phyloP scores from a whole-genome alignment of 805 yeast genomes.

The Blastobotrys peoriensis region DNA sequence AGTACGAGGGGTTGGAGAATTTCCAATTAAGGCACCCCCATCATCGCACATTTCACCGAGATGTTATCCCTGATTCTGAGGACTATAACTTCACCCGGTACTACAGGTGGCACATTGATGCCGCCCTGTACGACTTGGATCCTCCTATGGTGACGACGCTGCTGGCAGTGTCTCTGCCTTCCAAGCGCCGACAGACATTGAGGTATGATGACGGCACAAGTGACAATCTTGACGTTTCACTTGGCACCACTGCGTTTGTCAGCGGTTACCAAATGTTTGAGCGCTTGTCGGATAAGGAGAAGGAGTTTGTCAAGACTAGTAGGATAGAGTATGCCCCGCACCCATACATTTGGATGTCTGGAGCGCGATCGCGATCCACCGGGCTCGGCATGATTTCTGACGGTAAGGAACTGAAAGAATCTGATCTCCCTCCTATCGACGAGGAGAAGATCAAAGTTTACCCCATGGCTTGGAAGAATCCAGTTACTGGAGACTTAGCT shows the following conservation, averaged over 20 bases:
- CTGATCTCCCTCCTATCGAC: conserved; percentile 79
- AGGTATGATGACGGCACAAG: conserved; percentile 56
- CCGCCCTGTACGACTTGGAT: conserved; percentile 77
- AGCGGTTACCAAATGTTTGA: conserved; percentile 79
- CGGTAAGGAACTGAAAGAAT: conserved; percentile 60
- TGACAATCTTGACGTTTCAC: conserved; percentile 60
- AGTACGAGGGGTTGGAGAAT: conserved; percentile 52
- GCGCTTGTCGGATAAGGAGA: conserved; percentile 58
- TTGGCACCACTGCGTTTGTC: conserved; percentile 86
- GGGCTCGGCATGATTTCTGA: conserved; percentile 84
- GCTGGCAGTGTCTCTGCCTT: conserved; percentile 75
- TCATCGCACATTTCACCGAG: conserved; percentile 73
- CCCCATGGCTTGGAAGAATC: conserved; percentile 91
- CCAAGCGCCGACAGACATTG: conserved; percentile 48
- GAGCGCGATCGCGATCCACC: conserved; percentile 76
- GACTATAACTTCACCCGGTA: conserved; percentile 63
- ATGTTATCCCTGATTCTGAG: conserved; percentile 56
- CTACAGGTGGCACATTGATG: conserved; percentile 92
- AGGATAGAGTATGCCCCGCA: conserved; percentile 87
- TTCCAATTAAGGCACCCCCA: conserved; percentile 74
- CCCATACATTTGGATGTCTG: conserved; percentile 79
- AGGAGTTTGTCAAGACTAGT: conserved; percentile 68
- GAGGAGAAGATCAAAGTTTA: conserved; percentile 65
- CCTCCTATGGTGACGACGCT: conserved; percentile 86
- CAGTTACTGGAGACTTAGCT: conserved; percentile 75